These are phyloP conservation scores for Plantago coronopus DNA, from an alignment of 305 asterid genomes.

Conservation along the genomic window DNA sequence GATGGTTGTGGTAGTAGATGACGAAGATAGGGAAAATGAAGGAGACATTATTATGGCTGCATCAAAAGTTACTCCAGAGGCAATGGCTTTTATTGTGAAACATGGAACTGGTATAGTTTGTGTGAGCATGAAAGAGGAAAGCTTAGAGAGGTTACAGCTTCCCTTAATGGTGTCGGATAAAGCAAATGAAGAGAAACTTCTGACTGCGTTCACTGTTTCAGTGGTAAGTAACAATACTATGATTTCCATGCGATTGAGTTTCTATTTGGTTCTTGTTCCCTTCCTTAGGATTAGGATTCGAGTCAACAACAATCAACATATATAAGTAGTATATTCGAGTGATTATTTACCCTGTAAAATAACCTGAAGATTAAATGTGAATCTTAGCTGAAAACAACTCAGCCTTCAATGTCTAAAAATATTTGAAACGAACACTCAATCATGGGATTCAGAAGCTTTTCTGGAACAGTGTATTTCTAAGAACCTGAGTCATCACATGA, in stretches of 20 bases:
- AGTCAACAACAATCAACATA: background rate
- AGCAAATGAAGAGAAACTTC: conserved; percentile 88
- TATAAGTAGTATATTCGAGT: background rate
- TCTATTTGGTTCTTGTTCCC: conserved; percentile 7
- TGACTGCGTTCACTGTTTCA: conserved; percentile 87
- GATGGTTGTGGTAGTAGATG: conserved; percentile 98
- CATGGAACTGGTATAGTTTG: conserved; percentile 97
- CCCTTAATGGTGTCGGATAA: conserved; percentile 86
- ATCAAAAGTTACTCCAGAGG: conserved; percentile 91
- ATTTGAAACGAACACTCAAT: background rate
- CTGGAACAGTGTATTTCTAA: conserved; percentile 2
- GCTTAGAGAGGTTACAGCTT: conserved; percentile 73
- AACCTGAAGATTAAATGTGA: no score
- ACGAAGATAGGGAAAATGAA: conserved; percentile 97
- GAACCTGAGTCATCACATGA: conserved; percentile 15
- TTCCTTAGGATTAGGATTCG: background rate
- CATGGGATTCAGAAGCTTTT: conserved; percentile 10
- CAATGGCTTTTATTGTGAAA: conserved; percentile 97
- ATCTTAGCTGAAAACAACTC: no score
- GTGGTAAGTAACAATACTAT: conserved; percentile 90
- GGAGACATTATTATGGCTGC: conserved; percentile 98
- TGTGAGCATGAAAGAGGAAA: conserved; percentile 93
- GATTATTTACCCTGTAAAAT: background rate
- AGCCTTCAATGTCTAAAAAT: background rate
- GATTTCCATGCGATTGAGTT: background rate